Percentiles rank a stretch among this genome's conserved stretches.
Conservation (phyloP, 1,284 basidiomycete species). For the Schizophyllum amplum region DNA sequence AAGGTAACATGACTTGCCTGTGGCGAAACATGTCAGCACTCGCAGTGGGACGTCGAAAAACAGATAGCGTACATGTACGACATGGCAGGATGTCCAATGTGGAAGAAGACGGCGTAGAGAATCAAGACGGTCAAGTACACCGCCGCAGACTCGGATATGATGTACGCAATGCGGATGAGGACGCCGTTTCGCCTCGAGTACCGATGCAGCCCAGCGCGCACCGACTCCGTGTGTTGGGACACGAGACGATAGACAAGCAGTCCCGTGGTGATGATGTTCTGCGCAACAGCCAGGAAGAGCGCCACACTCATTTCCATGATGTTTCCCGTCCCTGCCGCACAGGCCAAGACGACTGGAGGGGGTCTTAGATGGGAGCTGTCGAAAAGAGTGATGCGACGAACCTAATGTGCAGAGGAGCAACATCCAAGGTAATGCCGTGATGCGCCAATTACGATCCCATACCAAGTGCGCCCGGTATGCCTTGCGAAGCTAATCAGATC, state of each 20-base stretch:
- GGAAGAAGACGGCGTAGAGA: background rate
- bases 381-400: background rate
- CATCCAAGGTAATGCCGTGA: background rate
- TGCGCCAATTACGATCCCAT: background rate
- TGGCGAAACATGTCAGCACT: background rate
- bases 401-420: background rate
- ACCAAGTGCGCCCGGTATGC: background rate
- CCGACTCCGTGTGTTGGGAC: background rate
- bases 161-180: background rate
- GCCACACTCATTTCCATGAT: background rate
- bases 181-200: background rate
- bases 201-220: background rate
- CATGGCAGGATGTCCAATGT: background rate
- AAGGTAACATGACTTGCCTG: background rate
- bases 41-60: background rate
- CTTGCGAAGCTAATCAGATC: no score
- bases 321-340: background rate
- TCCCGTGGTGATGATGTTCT: background rate
- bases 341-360: background rate
- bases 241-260: background rate
- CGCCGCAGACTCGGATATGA: background rate
- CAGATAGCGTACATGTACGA: background rate
- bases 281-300: background rate
- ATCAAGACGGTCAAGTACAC: background rate
- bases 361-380: background rate